Evolutionary conservation across 176 grass and related monocot species (phyloP).

Genomic region (Bromus sterilis): DNA sequence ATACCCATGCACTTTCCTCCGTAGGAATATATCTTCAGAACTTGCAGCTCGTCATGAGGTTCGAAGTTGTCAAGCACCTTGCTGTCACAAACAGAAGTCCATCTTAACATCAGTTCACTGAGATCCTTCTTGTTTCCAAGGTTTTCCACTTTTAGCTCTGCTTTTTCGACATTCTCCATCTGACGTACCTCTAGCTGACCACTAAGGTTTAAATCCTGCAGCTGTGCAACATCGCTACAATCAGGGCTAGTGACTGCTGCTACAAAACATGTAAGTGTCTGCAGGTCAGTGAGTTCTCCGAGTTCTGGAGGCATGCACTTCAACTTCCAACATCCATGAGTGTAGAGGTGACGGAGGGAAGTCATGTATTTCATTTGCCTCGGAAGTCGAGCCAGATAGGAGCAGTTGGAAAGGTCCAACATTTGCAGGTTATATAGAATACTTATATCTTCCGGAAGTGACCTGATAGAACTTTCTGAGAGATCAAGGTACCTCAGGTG

Average conservation of each 20-base stretch:
- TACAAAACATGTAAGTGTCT: not conserved
- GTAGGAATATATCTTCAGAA: not conserved
- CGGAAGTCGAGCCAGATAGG: rapidly evolving
- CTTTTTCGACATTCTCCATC: not conserved
- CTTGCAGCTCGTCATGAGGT: not conserved
- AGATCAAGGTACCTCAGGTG: not conserved
- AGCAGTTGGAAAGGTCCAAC: not conserved
- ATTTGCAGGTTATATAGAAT: not conserved
- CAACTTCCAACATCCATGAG: rapidly evolving
- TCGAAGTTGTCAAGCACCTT: not conserved
- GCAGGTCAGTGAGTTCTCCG: not conserved
- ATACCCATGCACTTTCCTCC: not conserved
- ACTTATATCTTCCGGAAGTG: not conserved
- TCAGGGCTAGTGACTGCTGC: not conserved
- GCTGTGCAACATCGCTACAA: not conserved
- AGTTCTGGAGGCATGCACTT: not conserved
- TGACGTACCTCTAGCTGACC: not conserved
- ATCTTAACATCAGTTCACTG: not conserved
- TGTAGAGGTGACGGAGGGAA: not conserved
- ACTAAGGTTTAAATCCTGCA: not conserved
- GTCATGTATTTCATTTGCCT: not conserved
- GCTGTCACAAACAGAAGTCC: not conserved
- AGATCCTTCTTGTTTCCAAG: not conserved
- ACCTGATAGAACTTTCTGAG: rapidly evolving
- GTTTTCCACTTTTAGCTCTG: not conserved